Percentiles rank a stretch among this genome's conserved stretches.
phyloP scores from a whole-genome alignment of 179 eudicot genomes.

The Camellia oleifera region DNA sequence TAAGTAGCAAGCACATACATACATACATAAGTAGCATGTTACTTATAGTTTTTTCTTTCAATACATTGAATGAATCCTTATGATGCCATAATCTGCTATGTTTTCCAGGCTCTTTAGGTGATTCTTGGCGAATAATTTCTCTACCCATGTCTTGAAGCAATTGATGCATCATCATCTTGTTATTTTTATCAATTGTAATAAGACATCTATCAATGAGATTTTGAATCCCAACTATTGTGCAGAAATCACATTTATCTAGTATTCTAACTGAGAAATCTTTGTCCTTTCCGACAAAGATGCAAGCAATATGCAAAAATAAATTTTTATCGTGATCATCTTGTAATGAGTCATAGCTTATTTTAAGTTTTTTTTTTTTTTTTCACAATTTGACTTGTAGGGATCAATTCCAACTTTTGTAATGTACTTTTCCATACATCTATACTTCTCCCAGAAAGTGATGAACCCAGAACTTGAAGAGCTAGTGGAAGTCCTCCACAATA shows the following conservation, averaged over 20 bases:
- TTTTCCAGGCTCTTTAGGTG: not conserved
- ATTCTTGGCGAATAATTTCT: not conserved
- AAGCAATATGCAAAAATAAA: not conserved
- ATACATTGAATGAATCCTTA: not conserved
- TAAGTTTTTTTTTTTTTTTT: not conserved
- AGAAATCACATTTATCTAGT: not conserved
- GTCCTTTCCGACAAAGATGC: not conserved
- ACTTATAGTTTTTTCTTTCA: not conserved
- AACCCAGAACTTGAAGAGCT: conserved; percentile 8
- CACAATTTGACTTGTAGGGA: not conserved
- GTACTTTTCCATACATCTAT: not conserved
- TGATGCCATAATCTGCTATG: not conserved
- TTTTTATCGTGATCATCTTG: not conserved
- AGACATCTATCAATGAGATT: conserved; percentile 4
- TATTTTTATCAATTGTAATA: not conserved
- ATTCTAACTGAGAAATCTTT: not conserved
- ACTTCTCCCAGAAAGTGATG: not conserved
- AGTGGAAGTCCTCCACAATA: not conserved
- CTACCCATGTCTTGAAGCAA: not conserved
- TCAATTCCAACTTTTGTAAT: no score
- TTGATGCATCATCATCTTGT: conserved; percentile 16
- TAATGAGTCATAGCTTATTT: not conserved
- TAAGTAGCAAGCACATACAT: not conserved
- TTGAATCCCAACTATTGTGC: not conserved
- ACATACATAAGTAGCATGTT: not conserved